Base-by-base conservation (phyloP, 345 rosid species). In the Eucalyptus guilfoylei region DNA sequence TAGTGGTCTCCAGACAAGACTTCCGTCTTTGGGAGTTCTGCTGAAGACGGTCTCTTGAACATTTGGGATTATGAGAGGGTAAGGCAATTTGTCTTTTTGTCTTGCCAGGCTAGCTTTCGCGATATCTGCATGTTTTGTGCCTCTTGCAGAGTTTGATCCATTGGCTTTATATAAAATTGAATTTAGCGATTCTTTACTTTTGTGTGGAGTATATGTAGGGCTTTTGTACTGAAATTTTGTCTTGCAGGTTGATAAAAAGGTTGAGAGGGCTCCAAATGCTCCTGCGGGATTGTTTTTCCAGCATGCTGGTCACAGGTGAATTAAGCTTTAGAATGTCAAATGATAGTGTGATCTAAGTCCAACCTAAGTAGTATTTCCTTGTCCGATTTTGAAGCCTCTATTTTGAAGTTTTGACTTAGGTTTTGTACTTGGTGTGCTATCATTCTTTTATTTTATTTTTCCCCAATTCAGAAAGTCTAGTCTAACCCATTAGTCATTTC, bases 21-120 rank as follows among this genome's bases (percentile, higher is more conserved):
- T 87, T 96, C 99, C 30, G 99, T 97, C 26, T 97, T 97, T 91
- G 99, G 99, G 88, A 97, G 99, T 92, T 96, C 98, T 44, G 99
- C 99, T 13, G 99, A 97, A 90, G 99, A 97, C 91, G 99, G 99
- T 80, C 95, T 97, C 93, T 90, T 97, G 48, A 97, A 97, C 93
- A 94, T 97, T 86, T 97, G 99, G 99, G 99, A 97, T 89, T 95
- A 94, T 92, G 98, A 97, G 42, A 96, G 91, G 99, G 99, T 97
- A 30, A 86, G 91, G 72, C 91, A 86, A 21, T 52, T 86, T 58
- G 48, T 40, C 86, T 7, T 86, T 42, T 49, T 52, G 26, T 28
- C 21, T 72, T 72, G 44, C 81, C 81, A 40, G 47, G 42, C 83
- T 40, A 37, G 83, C 28, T 76, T 76, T 40, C 5, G 9, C 47